Base-by-base conservation (phyloP, 352 stramenopile species). In the Phytophthora uliginosa region DNA sequence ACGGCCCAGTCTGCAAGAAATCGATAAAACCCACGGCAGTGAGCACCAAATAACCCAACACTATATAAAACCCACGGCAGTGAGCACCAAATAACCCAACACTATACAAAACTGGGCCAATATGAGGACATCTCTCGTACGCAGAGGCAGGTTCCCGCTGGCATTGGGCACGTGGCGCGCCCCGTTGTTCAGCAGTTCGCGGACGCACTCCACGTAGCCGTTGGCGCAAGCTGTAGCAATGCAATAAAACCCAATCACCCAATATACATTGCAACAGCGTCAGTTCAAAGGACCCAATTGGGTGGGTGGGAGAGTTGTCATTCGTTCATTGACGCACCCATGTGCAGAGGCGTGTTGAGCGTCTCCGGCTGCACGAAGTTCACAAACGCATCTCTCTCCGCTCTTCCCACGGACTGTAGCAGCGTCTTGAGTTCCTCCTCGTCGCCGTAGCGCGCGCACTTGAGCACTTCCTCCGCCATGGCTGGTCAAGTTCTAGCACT, bases 321-420 rank as follows among this genome's bases (percentile, higher is more conserved):
- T 31, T 31, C 28, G 38, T 45, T n/a, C 38, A 45, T 8, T n/a
- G 38, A 45, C 45, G 48, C 48, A 38, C 88, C 89, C 89, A 96
- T 96, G 77, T 96, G 89, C 22, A 96, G 84, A 28, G 89, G 86
- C 45, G 89, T 94, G 76, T 95, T 95, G 45, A 86, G 76, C 61
- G 88, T 89, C 59, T 86, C 82, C 13, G 88, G 77, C 73, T 96
- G 86, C 58, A 86, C 82, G 34, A 85, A 96, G 73, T 96, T 95
- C 33, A 95, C 72, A 20, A 91, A 58, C 50, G 58, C 73, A 24
- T 81, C 62, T 17, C 71, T 65, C 24, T 76, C 51, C 0, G 65
- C 64, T 10, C 64, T 66, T 0, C 64, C 58, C 17, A 69, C 71
- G 0, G 61, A 70, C n/a, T 74, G 28, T 24, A 93, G 63, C 33